Base-by-base conservation (phyloP, 768 basidiomycete genomes). In the Tylopilus vinaceipallidus region DNA sequence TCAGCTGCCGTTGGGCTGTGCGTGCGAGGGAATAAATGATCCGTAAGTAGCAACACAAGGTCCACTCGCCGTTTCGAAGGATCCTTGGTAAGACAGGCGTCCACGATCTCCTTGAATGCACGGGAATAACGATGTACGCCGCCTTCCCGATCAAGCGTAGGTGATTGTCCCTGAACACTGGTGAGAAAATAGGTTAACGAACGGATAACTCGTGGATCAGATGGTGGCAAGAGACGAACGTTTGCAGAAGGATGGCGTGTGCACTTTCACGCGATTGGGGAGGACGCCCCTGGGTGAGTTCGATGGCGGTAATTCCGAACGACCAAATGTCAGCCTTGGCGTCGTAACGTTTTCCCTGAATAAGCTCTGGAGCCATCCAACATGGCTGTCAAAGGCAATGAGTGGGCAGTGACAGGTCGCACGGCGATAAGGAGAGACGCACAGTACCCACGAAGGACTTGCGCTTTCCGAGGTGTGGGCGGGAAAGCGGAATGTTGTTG, bases 311-410 rank as follows among this genome's bases (percentile, higher is more conserved):
- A 50, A 98, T 94, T 12, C 91, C 95, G 65, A 97, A 89, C 50
- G 90, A 93, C 93, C 94, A 98, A 50, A 98, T 94, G 63, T 98
- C 95, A 17, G 91, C 91, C 55, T 84, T 80, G 12, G 83, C 78
- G 63, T 95, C 92, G 65, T 95, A 95, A 47, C 82, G 80, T 56
- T 79, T 80, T 42, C 92, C 88, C 57, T 87, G 79, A 40, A 98
- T 89, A 20, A 97, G 79, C 59, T 98, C 95, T 2, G 95, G 95
- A 0, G 95, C 91, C 94, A 97, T 98, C 91, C 91, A 97, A 64
- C 89, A 91, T 1, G 95, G 95, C 82, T 84, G 49, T 30, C 41
- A 33, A 42, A 41, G 26, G 24, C 17, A 16, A 17, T 48, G 38
- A 55, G 42, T 56, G 33, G 42, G 47, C 19, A 3, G 3, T 35